Evolutionary conservation across 495 filamentous ascomycete genomes (phyloP).

Genomic region (Xylaria cubensis): DNA sequence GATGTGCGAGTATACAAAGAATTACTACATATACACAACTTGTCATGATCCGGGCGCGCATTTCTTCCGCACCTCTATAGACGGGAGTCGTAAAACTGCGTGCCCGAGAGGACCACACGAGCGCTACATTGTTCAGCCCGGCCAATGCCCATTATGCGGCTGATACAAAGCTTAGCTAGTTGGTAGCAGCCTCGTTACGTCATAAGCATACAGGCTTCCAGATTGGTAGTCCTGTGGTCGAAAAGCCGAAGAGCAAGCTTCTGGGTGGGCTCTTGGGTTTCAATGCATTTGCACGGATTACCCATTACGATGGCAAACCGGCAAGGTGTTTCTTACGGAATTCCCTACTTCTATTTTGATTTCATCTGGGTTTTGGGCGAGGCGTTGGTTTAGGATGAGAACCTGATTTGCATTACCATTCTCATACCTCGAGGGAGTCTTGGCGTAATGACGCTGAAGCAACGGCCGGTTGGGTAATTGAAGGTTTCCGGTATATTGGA

Average conservation of each 20-base stretch:
- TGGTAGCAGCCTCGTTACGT: background rate
- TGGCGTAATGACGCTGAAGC: background rate
- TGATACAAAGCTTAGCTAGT: slow-evolving; percentile 32
- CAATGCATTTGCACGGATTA: background rate
- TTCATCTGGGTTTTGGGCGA: slow-evolving; percentile 17
- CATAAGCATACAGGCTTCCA: background rate
- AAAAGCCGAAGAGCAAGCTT: background rate
- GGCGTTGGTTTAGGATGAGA: slow-evolving; percentile 12
- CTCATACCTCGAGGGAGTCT: background rate
- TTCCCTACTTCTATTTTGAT: slow-evolving; percentile 7
- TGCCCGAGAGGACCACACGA: slow-evolving; percentile 77
- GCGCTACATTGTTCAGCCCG: slow-evolving; percentile 72
- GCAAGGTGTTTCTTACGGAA: background rate
- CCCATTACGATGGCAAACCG: background rate
- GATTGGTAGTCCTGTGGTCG: background rate
- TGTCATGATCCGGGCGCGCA: slow-evolving; percentile 71
- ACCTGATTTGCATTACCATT: background rate
- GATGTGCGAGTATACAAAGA: slow-evolving; percentile 82
- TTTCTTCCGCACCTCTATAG: slow-evolving; percentile 70
- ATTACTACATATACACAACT: slow-evolving; percentile 77
- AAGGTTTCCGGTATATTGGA: slow-evolving; percentile 15
- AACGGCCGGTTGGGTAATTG: slow-evolving; percentile 5
- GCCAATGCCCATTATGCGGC: slow-evolving; percentile 68
- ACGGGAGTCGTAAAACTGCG: slow-evolving; percentile 65
- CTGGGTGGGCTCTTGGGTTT: background rate